These are phyloP conservation scores for Chlorociboria aeruginascens DNA, from an alignment of 495 filamentous ascomycete genomes.

Conservation along the genomic window DNA sequence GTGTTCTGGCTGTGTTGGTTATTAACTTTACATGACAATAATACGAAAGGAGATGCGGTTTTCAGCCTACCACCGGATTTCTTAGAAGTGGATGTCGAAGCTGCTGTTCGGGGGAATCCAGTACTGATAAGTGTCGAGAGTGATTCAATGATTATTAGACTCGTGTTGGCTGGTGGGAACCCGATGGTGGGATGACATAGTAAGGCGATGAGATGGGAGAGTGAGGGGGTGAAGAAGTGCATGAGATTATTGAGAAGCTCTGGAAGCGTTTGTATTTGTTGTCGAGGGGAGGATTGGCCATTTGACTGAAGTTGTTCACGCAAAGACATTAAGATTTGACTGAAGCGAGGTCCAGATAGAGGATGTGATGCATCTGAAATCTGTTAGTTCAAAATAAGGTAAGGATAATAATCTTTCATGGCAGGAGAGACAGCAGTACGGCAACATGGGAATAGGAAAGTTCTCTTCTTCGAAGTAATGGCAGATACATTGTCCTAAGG, in stretches of 20 bases:
- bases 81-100: constrained; percentile 15
- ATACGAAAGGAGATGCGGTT: too few relatives aligned
- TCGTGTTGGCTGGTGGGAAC: constrained; percentile 40
- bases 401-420: too few relatives aligned
- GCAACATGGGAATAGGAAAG: too few relatives aligned
- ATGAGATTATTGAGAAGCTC: constrained; percentile 25
- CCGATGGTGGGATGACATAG: constrained; percentile 25
- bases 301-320: neutral
- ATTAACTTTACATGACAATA: neutral
- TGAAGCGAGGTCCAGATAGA: constrained; percentile 28
- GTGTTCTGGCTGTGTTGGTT: constrained; percentile 20
- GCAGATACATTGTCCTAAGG: too few relatives aligned
- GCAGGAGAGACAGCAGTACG: too few relatives aligned
- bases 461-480: too few relatives aligned
- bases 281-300: neutral
- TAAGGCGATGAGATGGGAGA: constrained; percentile 34
- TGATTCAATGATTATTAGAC: constrained; percentile 48
- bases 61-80: constrained; percentile 7
- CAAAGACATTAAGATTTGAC: constrained; percentile 21
- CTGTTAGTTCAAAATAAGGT: constrained; percentile 2
- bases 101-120: constrained; percentile 42
- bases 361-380: constrained; percentile 36
- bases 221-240: constrained; percentile 36
- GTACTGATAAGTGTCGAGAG: constrained; percentile 45
- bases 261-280: neutral